Evolutionary conservation across 2,329 filamentous ascomycete species (phyloP), one percentile per base, ranked within the genome.

Genomic region (Botrytis cinerea): DNA sequence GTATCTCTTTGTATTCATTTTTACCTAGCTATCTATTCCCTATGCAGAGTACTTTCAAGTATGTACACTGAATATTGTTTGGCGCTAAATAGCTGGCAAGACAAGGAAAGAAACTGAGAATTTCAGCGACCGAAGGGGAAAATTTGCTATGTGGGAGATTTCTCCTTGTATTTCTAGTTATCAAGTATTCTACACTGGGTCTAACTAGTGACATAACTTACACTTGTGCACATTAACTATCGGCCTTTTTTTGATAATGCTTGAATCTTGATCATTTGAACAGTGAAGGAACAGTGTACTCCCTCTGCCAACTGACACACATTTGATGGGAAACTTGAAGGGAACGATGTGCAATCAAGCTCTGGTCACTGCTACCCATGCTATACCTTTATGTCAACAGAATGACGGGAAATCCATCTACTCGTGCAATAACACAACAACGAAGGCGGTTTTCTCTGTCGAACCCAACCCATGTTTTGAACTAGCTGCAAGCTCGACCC

Each of bases 281-380:
- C 2, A 51, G n/a, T 18, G 25, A 63, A 28, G 9, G 14, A 6
- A 25, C 38, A 38, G 32, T 7, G 12, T 38, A 38, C 4, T 38
- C 7, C 20, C 12, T n/a, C 22, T 48, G 4, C 1, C 28, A 35
- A 20, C 22, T 14, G 14, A 35, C 3, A 48, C 20, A 1, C 18
- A 0, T 32, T 14, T 51, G 1, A n/a, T 25, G 2, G 25, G 14
- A n/a, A 57, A 0, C 6, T 32, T 57, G 7, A 32, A 57, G 3
- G 2, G 16, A 18, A 57, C 6, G 4, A 57, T 32, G 7, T 57
- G n/a, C 7, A 57, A 57, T 20, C 14, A 57, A n/a, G 25, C 25
- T n/a, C 22, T n/a, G 12, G 25, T 61, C 12, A 25, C 10, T 25
- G 3, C 32, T 38, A 20, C 4, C 10, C 14, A 25, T 54, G 5